Evolutionary conservation across 306 rosid species (phyloP).

Genomic region (Glycyrrhiza uralensis): DNA sequence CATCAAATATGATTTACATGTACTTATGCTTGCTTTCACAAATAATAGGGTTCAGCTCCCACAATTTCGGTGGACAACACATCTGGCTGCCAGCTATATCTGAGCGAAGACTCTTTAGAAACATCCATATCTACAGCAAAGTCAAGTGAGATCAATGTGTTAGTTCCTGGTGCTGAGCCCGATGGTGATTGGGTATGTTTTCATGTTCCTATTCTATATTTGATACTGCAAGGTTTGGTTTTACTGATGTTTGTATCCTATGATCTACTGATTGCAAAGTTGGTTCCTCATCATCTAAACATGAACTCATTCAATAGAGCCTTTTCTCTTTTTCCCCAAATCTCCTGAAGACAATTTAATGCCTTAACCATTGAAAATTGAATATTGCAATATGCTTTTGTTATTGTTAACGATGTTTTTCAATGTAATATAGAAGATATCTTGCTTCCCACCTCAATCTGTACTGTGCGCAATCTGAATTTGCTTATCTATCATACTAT

Average conservation of each 20-base stretch:
- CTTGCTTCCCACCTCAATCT: slow-evolving; percentile 2
- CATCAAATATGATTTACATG: background rate
- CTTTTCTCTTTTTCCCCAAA: background rate
- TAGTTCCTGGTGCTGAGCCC: slow-evolving; percentile 77
- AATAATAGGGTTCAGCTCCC: slow-evolving; percentile 82
- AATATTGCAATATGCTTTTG: background rate
- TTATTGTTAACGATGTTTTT: background rate
- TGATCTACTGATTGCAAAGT: background rate
- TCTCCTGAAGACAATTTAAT: background rate
- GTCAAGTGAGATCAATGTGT: slow-evolving; percentile 90
- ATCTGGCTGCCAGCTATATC: slow-evolving; percentile 81
- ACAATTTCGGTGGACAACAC: slow-evolving; percentile 93
- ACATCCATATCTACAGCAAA: slow-evolving; percentile 88
- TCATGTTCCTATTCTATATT: slow-evolving; percentile 10
- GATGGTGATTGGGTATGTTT: slow-evolving; percentile 88
- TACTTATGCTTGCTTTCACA: slow-evolving; percentile 11
- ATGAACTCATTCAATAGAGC: background rate
- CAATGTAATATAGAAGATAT: background rate
- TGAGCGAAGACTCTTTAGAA: slow-evolving; percentile 79
- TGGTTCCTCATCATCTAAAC: background rate
- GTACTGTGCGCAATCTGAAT: background rate
- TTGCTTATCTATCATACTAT: background rate
- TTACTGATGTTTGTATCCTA: background rate
- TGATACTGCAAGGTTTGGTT: slow-evolving; percentile 6
- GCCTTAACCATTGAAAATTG: slow-evolving; percentile 5